Base-by-base conservation (phyloP, 805 yeast genomes). In the Metschnikowia aberdeeniae region DNA sequence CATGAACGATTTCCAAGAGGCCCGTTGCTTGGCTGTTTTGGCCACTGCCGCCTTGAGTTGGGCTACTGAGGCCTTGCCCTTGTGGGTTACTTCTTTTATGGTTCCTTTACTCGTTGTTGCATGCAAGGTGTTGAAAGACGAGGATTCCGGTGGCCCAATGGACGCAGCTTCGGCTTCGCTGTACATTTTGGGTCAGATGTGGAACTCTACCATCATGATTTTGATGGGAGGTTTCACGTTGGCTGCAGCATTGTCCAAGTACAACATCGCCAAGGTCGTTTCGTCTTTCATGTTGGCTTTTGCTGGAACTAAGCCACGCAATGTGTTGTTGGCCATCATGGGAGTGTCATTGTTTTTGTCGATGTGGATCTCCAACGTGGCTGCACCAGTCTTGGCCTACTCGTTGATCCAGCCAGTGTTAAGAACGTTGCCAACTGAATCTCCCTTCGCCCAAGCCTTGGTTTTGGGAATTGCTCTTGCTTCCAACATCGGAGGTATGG, bases 351-450 rank as follows among this genome's bases (percentile, higher is more conserved):
- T 90, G 33, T 81, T 92, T 57, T 81, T 87, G 34, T 82, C 96
- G 5, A 89, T 92, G 88, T 90, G 96, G 95, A 93, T 92, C 33
- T 85, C 95, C 22, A 92, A 92, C 62, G 98, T 92, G 35, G 99
- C 99, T 1, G 93, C 98, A 0, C 99, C 99, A 0, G 97, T 92
- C 3, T 74, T 92, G 44, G 86, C 96, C 66, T 88, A 78, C 58
- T 89, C 97, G 5, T 86, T 92, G 51, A 83, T 92, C 47, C 97
- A 90, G 64, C 97, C 98, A 0, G 70, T 92, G 19, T 69, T 92
- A 53, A 76, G 96, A 58, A 87, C 95, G 0, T 68, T 90, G 35
- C 95, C 96, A 17, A 80, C 85, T 40, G 81, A 81, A 10, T 83
- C 90, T 19, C 76, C 81, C 3, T 88, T 89, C 57, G 86, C 87